A percentile compares a stretch with the other conserved stretches of the same genome.
Evolutionary conservation across 2,329 filamentous ascomycete species (phyloP).

Genomic region (Fusarium beomiforme): DNA sequence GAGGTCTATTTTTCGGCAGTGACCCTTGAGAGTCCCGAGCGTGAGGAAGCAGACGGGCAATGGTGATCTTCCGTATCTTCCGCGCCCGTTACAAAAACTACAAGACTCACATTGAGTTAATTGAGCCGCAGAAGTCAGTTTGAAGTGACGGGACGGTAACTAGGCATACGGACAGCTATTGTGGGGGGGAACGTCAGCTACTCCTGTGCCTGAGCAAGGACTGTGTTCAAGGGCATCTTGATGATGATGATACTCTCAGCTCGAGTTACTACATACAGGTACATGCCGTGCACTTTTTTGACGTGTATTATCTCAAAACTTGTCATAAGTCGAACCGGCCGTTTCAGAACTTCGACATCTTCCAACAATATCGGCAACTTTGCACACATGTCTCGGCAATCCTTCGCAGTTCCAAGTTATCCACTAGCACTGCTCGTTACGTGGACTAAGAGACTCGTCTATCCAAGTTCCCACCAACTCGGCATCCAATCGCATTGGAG

Average conservation of each 20-base stretch:
- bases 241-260: constrained; percentile 10
- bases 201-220: neutral
- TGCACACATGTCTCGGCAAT: neutral
- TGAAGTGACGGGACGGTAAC: neutral
- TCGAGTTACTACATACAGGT: neutral
- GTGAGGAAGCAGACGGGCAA: neutral
- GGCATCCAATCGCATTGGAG: constrained; percentile 21
- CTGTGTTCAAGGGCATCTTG: neutral
- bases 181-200: constrained; percentile 9
- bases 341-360: constrained; percentile 7
- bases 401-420: neutral
- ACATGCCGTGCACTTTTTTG: neutral
- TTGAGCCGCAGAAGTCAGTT: constrained; percentile 2
- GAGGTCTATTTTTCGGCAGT: neutral
- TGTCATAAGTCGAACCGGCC: neutral
- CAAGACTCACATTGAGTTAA: neutral
- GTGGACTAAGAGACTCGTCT: constrained; percentile 5
- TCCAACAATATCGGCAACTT: neutral
- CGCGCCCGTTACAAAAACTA: neutral
- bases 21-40: neutral
- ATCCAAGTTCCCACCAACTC: constrained; percentile 17
- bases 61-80: constrained; percentile 20
- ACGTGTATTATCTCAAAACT: neutral
- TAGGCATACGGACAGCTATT: constrained; percentile 7
- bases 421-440: constrained; percentile 5